Base-by-base conservation (phyloP, 169 alveolate genomes). In the Plasmodium relictum region DNA sequence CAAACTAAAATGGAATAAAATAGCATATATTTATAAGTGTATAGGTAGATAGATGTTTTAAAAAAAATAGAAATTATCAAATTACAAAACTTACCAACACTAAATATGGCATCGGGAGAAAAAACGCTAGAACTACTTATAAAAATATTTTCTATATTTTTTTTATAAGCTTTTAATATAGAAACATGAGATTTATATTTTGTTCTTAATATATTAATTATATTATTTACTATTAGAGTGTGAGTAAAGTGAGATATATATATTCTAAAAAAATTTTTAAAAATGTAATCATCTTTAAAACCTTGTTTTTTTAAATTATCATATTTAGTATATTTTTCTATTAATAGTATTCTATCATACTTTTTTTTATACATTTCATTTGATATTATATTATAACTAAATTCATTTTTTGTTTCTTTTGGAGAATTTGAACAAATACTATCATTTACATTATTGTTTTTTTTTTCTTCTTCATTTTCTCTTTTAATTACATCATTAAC, bases 211-310 rank as follows among this genome's bases (percentile, higher is more conserved):
- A 78, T 31, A 20, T 78, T 24, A 65, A 78, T 78, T 9, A 78
- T 42, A 44, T 78, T 78, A 24, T 78, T 78, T 4, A 78, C 78
- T n/a, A 78, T 78, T 20, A 78, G 89, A n/a, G 89, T 78, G 37
- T 78, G 89, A 6, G 89, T 78, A 65, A 78, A 65, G 54, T 78
- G 89, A 9, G 89, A 78, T 63, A 78, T 63, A 63, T 78, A 78
- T n/a, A 44, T 22, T 18, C 74, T 39, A 31, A 78, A 78, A 62
- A 56, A 58, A 48, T 78, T 78, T 22, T 70, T 52, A 22, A 78
- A 65, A 48, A 78, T 78, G 31, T 78, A 78, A 44, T 78, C 89
- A 69, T 78, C 89, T 12, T 52, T 78, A 42, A 6, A 78, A 10
- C 89, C 89, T 78, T 48, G 78, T 56, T 78, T 78, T 58, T 37